Conservation (phyloP, 768 basidiomycete genomes). For the Cubamyces lactineus region DNA sequence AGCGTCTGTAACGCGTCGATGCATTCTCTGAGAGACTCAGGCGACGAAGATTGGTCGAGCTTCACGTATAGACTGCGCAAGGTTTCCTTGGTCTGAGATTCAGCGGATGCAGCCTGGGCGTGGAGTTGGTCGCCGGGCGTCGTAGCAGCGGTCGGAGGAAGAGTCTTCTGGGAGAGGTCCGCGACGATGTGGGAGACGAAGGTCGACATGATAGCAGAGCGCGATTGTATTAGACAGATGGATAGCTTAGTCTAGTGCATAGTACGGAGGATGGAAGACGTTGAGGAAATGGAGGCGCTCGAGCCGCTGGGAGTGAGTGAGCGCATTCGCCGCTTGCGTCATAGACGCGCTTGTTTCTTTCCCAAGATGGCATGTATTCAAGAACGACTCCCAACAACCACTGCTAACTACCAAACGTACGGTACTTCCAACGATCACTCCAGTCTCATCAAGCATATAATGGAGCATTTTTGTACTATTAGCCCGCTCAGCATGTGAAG, state of each 20-base stretch:
- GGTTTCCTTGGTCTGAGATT: slow-evolving; percentile 32
- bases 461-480: background rate
- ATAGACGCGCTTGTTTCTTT: background rate
- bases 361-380: slow-evolving; percentile 6
- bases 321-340: slow-evolving; percentile 9
- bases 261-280: background rate
- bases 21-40: slow-evolving; percentile 33
- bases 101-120: slow-evolving; percentile 4
- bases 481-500: slow-evolving; percentile 14
- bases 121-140: slow-evolving; percentile 2
- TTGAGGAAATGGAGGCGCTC: too few species aligned
- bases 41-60: slow-evolving; percentile 38
- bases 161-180: slow-evolving; percentile 36
- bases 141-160: slow-evolving; percentile 29
- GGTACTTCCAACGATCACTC: too few species aligned
- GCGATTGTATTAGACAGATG: background rate
- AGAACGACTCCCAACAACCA: background rate
- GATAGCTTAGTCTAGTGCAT: slow-evolving; percentile 8
- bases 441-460: too few species aligned
- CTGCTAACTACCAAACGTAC: too few species aligned
- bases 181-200: slow-evolving; percentile 44
- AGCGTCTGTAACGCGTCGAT: slow-evolving; percentile 36
- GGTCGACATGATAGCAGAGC: slow-evolving; percentile 32
- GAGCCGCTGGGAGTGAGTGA: too few species aligned
- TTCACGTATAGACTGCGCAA: slow-evolving; percentile 45